Base-by-base conservation (phyloP, 2,329 filamentous ascomycete species). In the Neospermospora avenae region DNA sequence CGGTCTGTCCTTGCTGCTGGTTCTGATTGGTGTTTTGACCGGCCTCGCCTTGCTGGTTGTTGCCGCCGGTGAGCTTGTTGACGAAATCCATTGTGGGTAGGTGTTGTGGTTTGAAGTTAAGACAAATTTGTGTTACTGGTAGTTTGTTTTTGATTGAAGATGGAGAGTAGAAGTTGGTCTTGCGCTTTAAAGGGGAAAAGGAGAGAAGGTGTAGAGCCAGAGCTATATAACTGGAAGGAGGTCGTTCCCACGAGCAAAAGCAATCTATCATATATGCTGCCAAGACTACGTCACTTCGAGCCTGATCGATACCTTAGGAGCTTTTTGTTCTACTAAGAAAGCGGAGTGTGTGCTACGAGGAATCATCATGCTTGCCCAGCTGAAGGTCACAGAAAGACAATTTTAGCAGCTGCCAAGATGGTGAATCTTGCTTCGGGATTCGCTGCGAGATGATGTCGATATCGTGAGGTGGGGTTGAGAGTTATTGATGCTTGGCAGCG, bases 61-160 rank as follows among this genome's bases (percentile, higher is more conserved):
- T 71, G 63, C 76, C 73, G 57, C 78, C 74, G 56, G 77, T 70
- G 59, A 82, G 59, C 60, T 80, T 82, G 69, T 83, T 84, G 71
- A 84, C 67, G 69, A 80, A 81, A 68, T 84, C 81, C 82, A 84
- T 84, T 63, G 34, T 75, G 59, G 16, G 34, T 75, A 57, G 16
- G 24, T 24, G 55, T 31, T 55, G 41, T 42, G 16, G 16, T 57
- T 25, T 14, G 31, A 4, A n/a, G n/a, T 25, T 28, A 7, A 28
- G 42, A 24, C 49, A 18, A 3, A 20, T 6, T 42, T 16, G 44
- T 39, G 41, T 42, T 5, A 8, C 11, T 42, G 41, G 41, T 42
- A 14, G 18, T 14, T 25, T 20, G 42, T 4, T 35, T 10, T 55
- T 46, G n/a, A 31, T 11, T 24, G 37, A 22, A 49, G 48, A 18